Evolutionary conservation across 352 stramenopile genomes (phyloP), one percentile per base, ranked within the genome.

Genomic region (Globisporangium iwayamae): DNA sequence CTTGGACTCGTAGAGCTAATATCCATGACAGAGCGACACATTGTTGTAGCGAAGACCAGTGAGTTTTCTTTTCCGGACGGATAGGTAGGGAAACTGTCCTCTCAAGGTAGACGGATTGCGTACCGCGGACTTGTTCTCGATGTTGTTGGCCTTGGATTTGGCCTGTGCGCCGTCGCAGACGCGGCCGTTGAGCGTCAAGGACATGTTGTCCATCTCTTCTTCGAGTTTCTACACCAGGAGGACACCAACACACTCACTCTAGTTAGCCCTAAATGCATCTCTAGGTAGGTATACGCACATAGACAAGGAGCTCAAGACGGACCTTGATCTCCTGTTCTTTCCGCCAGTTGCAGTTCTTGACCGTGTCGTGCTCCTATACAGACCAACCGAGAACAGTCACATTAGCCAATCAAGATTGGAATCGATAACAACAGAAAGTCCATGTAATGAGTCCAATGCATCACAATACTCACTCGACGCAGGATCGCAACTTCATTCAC

Each of bases 101-200:
- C 32, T 36, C 32, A 36, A 36, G 4, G 32, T 36, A 4, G 32
- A 36, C 32, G 7, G 32, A 8, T 36, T 36, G 36, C 69, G 18
- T 73, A 93, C 83, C 56, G 85, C 30, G 1, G 85, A 87, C 53
- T 91, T 90, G 67, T 92, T 94, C 53, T 91, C 81, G 10, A 94
- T 82, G 56, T 80, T 84, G 18, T 63, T 60, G n/a, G 83, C 84
- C 63, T 87, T 74, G n/a, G 70, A 66, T 43, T 91, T 89, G 14
- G 76, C 70, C 28, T 89, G 76, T 2, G 79, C 74, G 18, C 70
- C 73, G 62, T 92, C 85, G 2, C 66, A 75, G 62, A 75, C 75
- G 38, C 85, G 81, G 6, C 81, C 75, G 45, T 92, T 80, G 25
- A 94, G 68, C 10, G 77, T 89, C 57, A 85, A 78, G 10, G 72